Conservation (phyloP, 1,284 basidiomycete genomes). For the Tylopilus sp. region DNA sequence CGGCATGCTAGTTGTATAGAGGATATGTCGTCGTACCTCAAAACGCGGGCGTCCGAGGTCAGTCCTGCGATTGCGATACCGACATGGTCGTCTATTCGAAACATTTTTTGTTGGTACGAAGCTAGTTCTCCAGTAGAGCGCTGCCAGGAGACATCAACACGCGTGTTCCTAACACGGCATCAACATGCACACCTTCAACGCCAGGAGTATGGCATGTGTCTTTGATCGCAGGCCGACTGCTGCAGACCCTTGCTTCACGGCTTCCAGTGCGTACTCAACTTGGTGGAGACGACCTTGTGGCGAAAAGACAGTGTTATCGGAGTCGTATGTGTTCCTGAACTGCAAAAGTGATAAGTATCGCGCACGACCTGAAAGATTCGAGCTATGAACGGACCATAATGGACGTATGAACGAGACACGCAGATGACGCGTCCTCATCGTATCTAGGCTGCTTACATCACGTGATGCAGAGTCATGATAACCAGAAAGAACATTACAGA, state of each 20-base stretch:
- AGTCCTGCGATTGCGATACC: conserved; percentile 98
- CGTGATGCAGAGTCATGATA: conserved; percentile 20
- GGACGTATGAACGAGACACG: conserved; percentile 11
- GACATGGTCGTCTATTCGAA: conserved; percentile 98
- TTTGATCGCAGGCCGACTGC: conserved; percentile 94
- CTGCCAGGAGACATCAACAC: conserved; percentile 42
- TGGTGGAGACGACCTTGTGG: conserved; percentile 90
- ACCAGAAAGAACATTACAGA: conserved; percentile 10
- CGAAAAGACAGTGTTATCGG: conserved; percentile 95
- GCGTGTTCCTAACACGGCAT: neutral
- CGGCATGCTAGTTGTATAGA: neutral
- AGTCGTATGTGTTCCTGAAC: conserved; percentile 96
- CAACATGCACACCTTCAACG: conserved; percentile 69
- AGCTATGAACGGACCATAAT: conserved; percentile 28
- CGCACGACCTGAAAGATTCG: neutral
- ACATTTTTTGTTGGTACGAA: conserved; percentile 99
- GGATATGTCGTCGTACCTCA: conserved; percentile 58
- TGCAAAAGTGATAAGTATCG: conserved; percentile 33
- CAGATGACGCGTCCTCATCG: conserved; percentile 32
- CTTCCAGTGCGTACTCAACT: conserved; percentile 99
- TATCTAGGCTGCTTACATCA: conserved; percentile 16
- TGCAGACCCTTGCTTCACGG: conserved; percentile 98
- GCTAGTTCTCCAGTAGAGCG: conserved; percentile 98
- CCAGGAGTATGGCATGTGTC: conserved; percentile 92
- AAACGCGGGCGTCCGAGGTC: conserved; percentile 95